These are phyloP conservation scores for Leccinum fuscescens DNA, from an alignment of 1,284 basidiomycete genomes.

Conservation along the genomic window DNA sequence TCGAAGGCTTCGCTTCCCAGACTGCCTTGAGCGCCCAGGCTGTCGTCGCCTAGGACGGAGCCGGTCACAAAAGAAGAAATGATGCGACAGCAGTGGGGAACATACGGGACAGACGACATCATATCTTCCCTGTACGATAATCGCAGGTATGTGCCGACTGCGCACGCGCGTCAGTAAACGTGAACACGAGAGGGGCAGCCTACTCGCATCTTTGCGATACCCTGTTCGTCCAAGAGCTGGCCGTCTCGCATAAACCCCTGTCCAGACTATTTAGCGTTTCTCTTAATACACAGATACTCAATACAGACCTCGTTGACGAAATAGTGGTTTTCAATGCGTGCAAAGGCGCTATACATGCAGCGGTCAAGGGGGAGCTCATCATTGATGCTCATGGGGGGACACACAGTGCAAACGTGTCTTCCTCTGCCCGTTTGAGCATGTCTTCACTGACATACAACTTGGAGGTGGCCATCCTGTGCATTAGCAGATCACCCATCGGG, in stretches of 20 bases:
- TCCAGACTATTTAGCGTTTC: slow-evolving; percentile 6
- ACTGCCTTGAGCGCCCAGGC: slow-evolving; percentile 78
- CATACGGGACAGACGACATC: slow-evolving; percentile 77
- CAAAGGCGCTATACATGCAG: slow-evolving; percentile 66
- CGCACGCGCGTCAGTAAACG: slow-evolving; percentile 14
- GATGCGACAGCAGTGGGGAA: slow-evolving; percentile 1
- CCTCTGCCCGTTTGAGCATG: slow-evolving; percentile 68
- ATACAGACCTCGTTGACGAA: slow-evolving; percentile 71
- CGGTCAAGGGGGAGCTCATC: slow-evolving; percentile 6
- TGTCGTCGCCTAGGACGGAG: slow-evolving; percentile 58
- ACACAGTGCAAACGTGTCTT: slow-evolving; percentile 76
- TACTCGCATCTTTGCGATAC: slow-evolving; percentile 86
- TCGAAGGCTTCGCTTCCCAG: slow-evolving; percentile 72
- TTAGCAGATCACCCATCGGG: slow-evolving; percentile 7
- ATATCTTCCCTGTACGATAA: slow-evolving; percentile 85
- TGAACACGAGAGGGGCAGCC: not conserved
- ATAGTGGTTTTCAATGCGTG: slow-evolving; percentile 91
- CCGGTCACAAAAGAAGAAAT: slow-evolving; percentile 1
- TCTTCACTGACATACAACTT: slow-evolving; percentile 70
- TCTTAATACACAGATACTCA: not conserved
- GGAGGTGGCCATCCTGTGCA: slow-evolving; percentile 72
- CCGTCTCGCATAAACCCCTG: slow-evolving; percentile 90
- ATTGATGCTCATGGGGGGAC: slow-evolving; percentile 23
- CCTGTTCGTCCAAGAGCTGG: slow-evolving; percentile 79
- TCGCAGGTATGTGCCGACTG: slow-evolving; percentile 82